Evolutionary conservation across 371 early-diverging fungal genomes (phyloP), one percentile per base, ranked within the genome.

Genomic region (Fennellomyces sp.): DNA sequence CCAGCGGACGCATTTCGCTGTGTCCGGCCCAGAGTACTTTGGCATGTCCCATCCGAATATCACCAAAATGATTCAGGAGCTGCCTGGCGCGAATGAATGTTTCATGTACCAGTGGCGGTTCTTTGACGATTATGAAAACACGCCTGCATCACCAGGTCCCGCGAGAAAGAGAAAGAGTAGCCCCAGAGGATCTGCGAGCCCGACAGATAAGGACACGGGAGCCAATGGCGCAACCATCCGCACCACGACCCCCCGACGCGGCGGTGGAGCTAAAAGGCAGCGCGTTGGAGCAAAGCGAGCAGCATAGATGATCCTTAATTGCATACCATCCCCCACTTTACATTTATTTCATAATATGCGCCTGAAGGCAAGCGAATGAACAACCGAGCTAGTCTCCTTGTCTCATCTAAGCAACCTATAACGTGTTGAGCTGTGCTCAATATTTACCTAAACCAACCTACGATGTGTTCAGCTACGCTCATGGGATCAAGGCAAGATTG

Each of bases 11-110:
- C 26, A 88, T 88, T 64, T 88, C 88, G 52, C 91, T 6, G 91
- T 90, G 2, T 91, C 91, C 0, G 97, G 97, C 2, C 94, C 95
- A 2, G 97, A 96, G 56, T 94, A 89, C 61, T 95, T 89, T 81
- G 97, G 95, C 0, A 87, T 95, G 59, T 84, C 94, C 28, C 89
- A 93, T 51, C 90, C 94, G 1, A 91, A 91, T 4, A 89, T 96
- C 54, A 85, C 88, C 28, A 91, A 88, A 67, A 85, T 93, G 84
- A 92, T 96, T 29, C 95, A 96, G 72, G 94, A 92, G 36, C 68
- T 95, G 28, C 93, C 92, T 0, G 79, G 84, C 38, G 90, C 89
- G 0, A 76, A 84, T 6, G 73, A 81, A 59, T 94, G 94, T 67
- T 67, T 74, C 28, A 75, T 86, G 41, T 96, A 94, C 60, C 78